Evolutionary conservation across 2,329 filamentous ascomycete species (phyloP), one percentile per base, ranked within the genome.

Genomic region (Diatrype stigma): DNA sequence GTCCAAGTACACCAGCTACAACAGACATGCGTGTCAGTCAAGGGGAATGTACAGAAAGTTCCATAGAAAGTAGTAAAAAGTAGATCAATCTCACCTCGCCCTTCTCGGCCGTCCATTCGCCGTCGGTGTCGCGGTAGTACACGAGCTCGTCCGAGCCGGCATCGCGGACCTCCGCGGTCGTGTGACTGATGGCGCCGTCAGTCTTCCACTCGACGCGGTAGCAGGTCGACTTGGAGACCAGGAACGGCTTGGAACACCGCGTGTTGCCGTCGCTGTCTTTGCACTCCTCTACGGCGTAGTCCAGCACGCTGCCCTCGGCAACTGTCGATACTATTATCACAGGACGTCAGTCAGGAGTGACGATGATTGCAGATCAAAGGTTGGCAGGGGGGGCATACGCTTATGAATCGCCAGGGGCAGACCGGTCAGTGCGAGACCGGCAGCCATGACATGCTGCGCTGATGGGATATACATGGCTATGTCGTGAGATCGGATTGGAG

Each of bases 101-200:
- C 66, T 75, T 75, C 56, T 73, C 68, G 0, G 72, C 67, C 2
- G 59, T 71, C 73, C 73, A 76, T 34, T 74, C 63, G 19, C 73
- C 73, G 59, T 75, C 63, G 19, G 72, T 75, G 53, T 76, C 73
- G 14, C 72, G 63, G 53, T 75, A 75, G 56, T 64, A 75, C 5
- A 75, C 72, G 14, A 75, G 52, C 59, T 75, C 70, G 45, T 59
- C 61, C 42, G 66, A 65, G 2, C 63, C 70, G 6, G 69, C 54
- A 44, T 63, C 56, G 19, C 61, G 59, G 23, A 60, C 56, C 56
- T 63, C 57, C 45, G 59, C 60, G 17, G 58, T 63, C 21, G 60
- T 63, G 51, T 76, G 73, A 12, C 67, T 70, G 10, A 76, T 46
- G 1, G 62, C 51, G 17, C 72, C 68, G 10, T 70, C 67, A 14